A percentile compares a stretch with the other conserved stretches of the same genome.
Conservation (phyloP, 306 rosid genomes). For the Potentilla sterilis region DNA sequence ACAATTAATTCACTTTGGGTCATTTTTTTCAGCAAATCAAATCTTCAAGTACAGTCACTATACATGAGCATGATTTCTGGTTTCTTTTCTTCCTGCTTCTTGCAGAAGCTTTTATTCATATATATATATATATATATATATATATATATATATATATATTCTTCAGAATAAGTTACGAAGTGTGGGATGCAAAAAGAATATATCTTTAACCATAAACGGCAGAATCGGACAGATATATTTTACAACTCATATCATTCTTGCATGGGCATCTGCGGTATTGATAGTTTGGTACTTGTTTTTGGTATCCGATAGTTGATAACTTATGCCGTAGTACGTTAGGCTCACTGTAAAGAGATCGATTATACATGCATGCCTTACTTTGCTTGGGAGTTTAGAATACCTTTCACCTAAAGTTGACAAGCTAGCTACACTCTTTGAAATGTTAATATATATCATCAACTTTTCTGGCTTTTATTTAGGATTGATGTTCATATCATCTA, state of each 20-base stretch:
- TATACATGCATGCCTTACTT: not conserved
- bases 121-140: too few relatives aligned
- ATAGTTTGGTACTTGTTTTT: not conserved
- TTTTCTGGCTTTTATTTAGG: not conserved
- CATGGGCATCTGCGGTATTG: not conserved
- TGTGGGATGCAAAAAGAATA: not conserved
- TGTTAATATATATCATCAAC: not conserved
- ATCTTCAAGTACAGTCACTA: not conserved
- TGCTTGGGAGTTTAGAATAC: not conserved
- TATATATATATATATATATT: too few relatives aligned
- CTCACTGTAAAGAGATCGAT: not conserved
- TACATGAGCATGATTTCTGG: not conserved
- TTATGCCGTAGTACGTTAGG: not conserved
- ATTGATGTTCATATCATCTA: not conserved
- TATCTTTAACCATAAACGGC: not conserved
- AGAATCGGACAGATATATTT: not conserved
- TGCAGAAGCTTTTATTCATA: not conserved
- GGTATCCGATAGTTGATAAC: not conserved
- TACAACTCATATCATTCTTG: not conserved
- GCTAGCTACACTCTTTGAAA: not conserved
- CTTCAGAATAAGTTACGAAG: not conserved
- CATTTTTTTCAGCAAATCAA: slow-evolving; percentile 1
- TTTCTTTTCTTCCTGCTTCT: not conserved
- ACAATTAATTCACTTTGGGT: not conserved
- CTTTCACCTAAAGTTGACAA: slow-evolving; percentile 1